phyloP scores from a whole-genome alignment of 2,329 filamentous ascomycete genomes.

The Fusarium sacchari region DNA sequence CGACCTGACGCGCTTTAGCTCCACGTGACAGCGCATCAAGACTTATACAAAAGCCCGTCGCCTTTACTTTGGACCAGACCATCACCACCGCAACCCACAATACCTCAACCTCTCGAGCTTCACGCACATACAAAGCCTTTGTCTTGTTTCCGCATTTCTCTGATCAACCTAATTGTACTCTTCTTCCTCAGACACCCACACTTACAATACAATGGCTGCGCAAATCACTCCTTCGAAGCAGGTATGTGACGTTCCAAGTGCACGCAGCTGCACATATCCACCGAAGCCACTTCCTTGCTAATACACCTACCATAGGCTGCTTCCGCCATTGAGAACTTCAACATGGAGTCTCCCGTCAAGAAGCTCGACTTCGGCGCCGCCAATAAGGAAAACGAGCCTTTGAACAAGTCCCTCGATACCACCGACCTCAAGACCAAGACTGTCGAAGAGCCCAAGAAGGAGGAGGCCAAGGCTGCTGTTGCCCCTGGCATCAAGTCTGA shows the following conservation, averaged over 20 bases:
- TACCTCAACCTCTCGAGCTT: conserved; percentile 23
- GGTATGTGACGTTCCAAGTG: conserved; percentile 53
- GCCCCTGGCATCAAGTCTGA: conserved; percentile 69
- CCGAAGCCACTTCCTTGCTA: conserved; percentile 42
- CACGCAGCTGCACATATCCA: background rate
- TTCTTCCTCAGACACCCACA: conserved; percentile 5
- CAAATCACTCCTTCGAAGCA: conserved; percentile 72
- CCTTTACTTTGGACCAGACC: conserved; percentile 36
- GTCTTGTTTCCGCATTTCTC: conserved; percentile 27
- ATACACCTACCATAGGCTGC: conserved; percentile 71
- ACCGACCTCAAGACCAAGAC: conserved; percentile 71
- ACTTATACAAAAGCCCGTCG: conserved; percentile 53
- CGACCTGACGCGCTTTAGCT: conserved; percentile 46
- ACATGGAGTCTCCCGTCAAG: conserved; percentile 93
- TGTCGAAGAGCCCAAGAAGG: conserved; percentile 54
- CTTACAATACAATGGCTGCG: conserved; percentile 71
- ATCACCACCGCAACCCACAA: conserved; percentile 46
- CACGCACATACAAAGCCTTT: conserved; percentile 33
- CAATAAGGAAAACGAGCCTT: conserved; percentile 83
- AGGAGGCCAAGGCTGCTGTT: conserved; percentile 50
- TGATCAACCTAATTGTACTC: background rate
- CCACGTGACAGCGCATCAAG: conserved; percentile 52
- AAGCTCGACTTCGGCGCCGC: conserved; percentile 80
- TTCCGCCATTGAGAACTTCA: conserved; percentile 85
- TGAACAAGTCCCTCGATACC: conserved; percentile 61